Conservation (phyloP, 2,329 filamentous ascomycete species). For the Tolypocladium inflatum region DNA sequence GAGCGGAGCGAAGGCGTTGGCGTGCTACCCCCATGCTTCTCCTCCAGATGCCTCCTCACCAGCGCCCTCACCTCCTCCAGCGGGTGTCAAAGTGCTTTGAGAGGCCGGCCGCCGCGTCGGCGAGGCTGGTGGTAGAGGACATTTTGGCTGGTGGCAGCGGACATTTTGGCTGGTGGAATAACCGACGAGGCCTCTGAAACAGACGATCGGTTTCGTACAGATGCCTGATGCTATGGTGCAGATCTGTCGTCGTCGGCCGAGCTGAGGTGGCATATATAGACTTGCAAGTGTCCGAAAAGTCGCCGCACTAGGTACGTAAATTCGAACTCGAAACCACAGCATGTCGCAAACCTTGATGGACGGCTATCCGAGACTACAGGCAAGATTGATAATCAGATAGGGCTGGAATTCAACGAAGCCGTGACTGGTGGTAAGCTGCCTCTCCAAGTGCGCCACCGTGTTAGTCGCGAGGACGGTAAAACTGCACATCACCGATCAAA, state of each 20-base stretch:
- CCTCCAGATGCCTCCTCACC: conserved; percentile 25
- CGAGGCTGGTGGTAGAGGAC: background rate
- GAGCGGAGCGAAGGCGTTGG: no score
- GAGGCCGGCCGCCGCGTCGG: conserved; percentile 3
- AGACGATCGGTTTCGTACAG: no score
- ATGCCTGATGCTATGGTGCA: background rate
- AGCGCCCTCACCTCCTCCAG: conserved; percentile 25
- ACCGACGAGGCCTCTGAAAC: background rate
- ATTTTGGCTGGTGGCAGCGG: no score
- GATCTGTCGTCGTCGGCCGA: background rate
- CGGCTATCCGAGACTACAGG: background rate
- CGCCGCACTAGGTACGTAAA: background rate
- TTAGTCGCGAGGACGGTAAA: no score
- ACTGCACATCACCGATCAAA: background rate
- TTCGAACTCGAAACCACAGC: background rate
- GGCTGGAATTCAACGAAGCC: background rate
- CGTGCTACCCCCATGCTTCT: no score
- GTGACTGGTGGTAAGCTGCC: no score
- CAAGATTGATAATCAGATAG: background rate
- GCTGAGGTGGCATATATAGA: background rate
- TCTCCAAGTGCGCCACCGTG: no score
- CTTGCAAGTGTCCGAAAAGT: conserved; percentile 18
- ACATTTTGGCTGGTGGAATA: background rate
- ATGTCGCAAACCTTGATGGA: background rate
- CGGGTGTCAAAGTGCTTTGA: conserved; percentile 9